Base-by-base conservation (phyloP, 148 eudicot genomes). In the Limonium bicolor region DNA sequence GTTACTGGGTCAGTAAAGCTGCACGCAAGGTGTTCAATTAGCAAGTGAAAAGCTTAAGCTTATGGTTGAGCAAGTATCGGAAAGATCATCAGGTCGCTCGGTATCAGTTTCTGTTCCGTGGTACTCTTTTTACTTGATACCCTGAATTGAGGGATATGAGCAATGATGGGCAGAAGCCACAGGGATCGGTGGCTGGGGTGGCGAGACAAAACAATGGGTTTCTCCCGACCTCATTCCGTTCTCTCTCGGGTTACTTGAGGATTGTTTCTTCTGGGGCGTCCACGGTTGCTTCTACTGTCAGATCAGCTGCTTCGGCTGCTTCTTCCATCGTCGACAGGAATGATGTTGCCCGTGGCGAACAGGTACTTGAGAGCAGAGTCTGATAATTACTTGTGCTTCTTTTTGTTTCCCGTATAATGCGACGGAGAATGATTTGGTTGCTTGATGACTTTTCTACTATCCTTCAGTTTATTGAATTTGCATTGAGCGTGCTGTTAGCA, bases 201-300 rank as follows among this genome's bases (percentile, higher is more conserved):
- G 68, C 64, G 17, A 63, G 73, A 27, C 53, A 51, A 33, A 33
- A 33, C 6, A 79, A 69, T 47, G n/a, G n/a, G n/a, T n/a, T n/a
- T n/a, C n/a, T n/a, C n/a, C n/a, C n/a, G n/a, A 71, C 52, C 41
- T 79, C 82, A 33, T 61, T 82, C 51, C 71, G 72, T 35, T 61
- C 85, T 11, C 38, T 84, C 17, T 84, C 94, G 2, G 56, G 76
- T 41, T 85, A 77, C 45, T 41, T 80, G 64, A 78, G 76, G 70
- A 65, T 79, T 22, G 90, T 87, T 9, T 79, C 94, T 0, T 73
- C 82, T 0, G 90, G 96, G 48, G 96, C 96, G 25, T 82, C 94
- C 0, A 73, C 70, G 13, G 90, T 87, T 4, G 92, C 90, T 16
- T 71, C 84, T 6, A 51, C 78, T 0, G 95, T 78, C 15, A 50